Conservation (phyloP, 805 yeast species). For the Kazachstania bromeliacearum region DNA sequence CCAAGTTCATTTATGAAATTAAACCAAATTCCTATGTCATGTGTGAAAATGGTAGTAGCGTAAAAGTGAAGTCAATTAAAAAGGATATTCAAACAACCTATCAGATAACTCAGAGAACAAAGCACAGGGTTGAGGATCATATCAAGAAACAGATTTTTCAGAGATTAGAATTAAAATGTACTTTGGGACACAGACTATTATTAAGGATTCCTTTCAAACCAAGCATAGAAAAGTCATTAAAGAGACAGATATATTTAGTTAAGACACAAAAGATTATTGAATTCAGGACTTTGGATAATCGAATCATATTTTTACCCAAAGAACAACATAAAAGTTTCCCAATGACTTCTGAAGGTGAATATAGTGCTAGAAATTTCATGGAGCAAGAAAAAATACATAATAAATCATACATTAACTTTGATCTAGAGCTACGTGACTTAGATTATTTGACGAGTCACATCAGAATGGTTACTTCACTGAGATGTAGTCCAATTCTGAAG, state of each 20-base stretch:
- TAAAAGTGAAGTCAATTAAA: slow-evolving; percentile 34
- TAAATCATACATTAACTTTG: slow-evolving; percentile 30
- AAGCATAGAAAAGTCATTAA: slow-evolving; percentile 15
- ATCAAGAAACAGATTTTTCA: slow-evolving; percentile 13
- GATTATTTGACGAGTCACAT: slow-evolving; percentile 23
- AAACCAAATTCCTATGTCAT: slow-evolving; percentile 32
- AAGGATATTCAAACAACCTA: slow-evolving; percentile 38
- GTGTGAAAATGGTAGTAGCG: slow-evolving; percentile 36
- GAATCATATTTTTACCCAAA: slow-evolving; percentile 17
- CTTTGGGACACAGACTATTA: slow-evolving; percentile 15
- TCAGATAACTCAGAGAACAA: slow-evolving; percentile 28
- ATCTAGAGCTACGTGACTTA: slow-evolving; percentile 33
- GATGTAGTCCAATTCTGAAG: slow-evolving; percentile 29
- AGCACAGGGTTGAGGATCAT: slow-evolving; percentile 18
- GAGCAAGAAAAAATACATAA: slow-evolving; percentile 20
- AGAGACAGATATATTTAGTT: slow-evolving; percentile 12
- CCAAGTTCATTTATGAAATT: slow-evolving; percentile 29
- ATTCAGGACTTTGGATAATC: slow-evolving; percentile 14
- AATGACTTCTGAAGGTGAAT: slow-evolving; percentile 16
- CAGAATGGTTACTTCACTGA: slow-evolving; percentile 27
- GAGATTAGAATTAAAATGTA: slow-evolving; percentile 17
- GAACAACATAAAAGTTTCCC: slow-evolving; percentile 19
- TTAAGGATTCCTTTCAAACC: slow-evolving; percentile 15
- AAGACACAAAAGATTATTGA: slow-evolving; percentile 16
- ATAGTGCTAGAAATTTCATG: slow-evolving; percentile 21